A percentile compares a stretch with the other conserved stretches of the same genome.
Conservation (phyloP, 2,329 filamentous ascomycete genomes). For the Tolypocladium pustulatum region DNA sequence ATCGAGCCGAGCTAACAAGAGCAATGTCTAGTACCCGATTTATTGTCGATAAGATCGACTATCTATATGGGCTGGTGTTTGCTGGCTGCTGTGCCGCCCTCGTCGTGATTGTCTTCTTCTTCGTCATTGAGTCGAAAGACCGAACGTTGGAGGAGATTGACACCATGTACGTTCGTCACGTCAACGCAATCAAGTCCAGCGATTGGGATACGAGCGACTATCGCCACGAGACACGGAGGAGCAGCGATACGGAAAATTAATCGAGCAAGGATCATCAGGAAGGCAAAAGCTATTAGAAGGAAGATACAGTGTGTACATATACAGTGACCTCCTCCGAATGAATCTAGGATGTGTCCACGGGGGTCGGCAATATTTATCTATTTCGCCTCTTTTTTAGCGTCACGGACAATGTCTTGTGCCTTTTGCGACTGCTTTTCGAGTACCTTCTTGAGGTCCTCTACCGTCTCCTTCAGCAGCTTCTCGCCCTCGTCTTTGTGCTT, state of each 20-base stretch:
- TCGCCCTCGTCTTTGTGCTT: constrained; percentile 62
- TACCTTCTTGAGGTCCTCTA: constrained; percentile 55
- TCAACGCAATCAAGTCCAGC: constrained; percentile 37
- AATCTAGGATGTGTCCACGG: neutral
- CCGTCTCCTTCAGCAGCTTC: constrained; percentile 56
- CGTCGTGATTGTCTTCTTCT: constrained; percentile 60
- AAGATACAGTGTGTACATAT: neutral
- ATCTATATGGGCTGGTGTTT: constrained; percentile 62
- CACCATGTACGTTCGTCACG: constrained; percentile 54
- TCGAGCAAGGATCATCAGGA: neutral
- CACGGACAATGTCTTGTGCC: constrained; percentile 47
- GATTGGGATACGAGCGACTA: constrained; percentile 12
- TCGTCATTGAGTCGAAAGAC: constrained; percentile 63
- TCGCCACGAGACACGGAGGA: neutral
- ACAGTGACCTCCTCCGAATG: neutral
- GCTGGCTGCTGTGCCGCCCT: constrained; percentile 55
- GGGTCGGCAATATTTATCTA: constrained; percentile 8
- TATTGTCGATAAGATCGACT: constrained; percentile 60
- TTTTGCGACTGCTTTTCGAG: constrained; percentile 48
- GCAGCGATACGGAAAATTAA: neutral
- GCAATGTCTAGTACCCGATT: constrained; percentile 47
- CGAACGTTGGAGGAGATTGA: constrained; percentile 67
- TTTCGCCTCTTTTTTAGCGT: constrained; percentile 38
- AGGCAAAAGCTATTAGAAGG: neutral
- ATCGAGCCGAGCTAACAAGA: constrained; percentile 6